Base-by-base conservation (phyloP, 306 rosid species). In the Pterocarpus santalinus region DNA sequence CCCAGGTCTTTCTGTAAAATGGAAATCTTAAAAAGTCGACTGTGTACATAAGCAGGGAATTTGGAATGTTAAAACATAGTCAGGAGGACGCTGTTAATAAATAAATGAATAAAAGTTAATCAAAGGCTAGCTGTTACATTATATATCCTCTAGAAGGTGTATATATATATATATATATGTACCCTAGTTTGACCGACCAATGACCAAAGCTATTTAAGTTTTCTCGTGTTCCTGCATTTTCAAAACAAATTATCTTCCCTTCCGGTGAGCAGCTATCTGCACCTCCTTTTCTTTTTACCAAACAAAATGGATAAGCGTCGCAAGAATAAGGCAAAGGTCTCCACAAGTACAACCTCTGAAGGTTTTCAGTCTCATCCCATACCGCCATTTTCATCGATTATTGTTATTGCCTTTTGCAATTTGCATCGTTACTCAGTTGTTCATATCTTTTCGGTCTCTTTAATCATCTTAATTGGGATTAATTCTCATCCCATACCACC, bases 71-170 rank as follows among this genome's bases (percentile, higher is more conserved):
- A 56, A 73, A 69, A 22, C n/a, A 7, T 57, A 44, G 34, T n/a
- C 14, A 52, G 58, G n/a, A 8, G 10, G 2, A 51, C 28, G 46
- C 47, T 44, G 30, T 9, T 47, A 11, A 10, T 47, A 9, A 47
- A 47, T 9, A 47, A 47, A 9, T 47, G 15, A 47, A 47, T 9
- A 47, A 11, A 47, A 47, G 53, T 47, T 2, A 47, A 47, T 47
- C n/a, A 11, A 11, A 1, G 0, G 33, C 32, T 52, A 34, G 16
- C 66, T 33, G 62, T 34, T 35, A 47, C 11, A 39, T 3, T 8
- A 14, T 38, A 2, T 41, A 69, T 69, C 55, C 8, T 71, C 83
- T 80, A 80, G 83, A 80, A 80, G 78, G 64, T 79, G 16, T 35
- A 47, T 79, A 69, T 4, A 13, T 62, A 62, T 13, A 64, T 35